Evolutionary conservation across 2,329 filamentous ascomycete genomes (phyloP).

Genomic region (Fusarium virguliforme): DNA sequence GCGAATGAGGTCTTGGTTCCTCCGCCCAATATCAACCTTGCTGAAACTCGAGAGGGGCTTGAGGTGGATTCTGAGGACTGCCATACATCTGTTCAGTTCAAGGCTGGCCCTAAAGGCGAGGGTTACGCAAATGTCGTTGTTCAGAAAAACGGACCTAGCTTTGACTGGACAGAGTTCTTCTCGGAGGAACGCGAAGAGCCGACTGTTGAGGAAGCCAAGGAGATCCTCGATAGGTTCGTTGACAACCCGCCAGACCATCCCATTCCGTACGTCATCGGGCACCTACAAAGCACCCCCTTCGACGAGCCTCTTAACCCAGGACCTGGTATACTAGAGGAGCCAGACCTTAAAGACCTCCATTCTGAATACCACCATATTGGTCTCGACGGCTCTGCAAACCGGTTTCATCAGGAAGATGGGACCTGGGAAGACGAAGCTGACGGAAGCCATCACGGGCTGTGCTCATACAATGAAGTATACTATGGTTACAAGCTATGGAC

Average conservation of each 20-base stretch:
- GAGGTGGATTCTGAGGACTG: background rate
- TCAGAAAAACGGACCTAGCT: background rate
- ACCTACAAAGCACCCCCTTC: background rate
- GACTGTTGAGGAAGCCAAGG: conserved; percentile 10
- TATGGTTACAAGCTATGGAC: conserved; percentile 17
- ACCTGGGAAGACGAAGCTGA: conserved; percentile 1
- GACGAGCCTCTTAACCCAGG: conserved; percentile 9
- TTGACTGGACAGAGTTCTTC: conserved; percentile 16
- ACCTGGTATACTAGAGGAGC: background rate
- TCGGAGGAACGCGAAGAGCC: background rate
- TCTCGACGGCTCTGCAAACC: conserved; percentile 8
- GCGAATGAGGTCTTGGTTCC: conserved; percentile 8
- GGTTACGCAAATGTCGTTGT: conserved; percentile 1
- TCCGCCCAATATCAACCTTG: conserved; percentile 1
- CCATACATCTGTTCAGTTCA: background rate
- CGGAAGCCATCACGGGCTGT: conserved; percentile 1
- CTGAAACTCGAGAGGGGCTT: background rate
- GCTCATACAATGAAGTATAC: conserved; percentile 23
- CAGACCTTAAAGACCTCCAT: conserved; percentile 16
- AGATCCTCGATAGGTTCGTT: background rate
- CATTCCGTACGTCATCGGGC: conserved; percentile 11
- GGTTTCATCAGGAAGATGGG: conserved; percentile 14
- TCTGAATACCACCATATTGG: conserved; percentile 15
- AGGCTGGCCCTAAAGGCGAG: background rate
- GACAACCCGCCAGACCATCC: background rate